Base-by-base conservation (phyloP, 164 flowering plant species). In the Euptelea pleiosperma region DNA sequence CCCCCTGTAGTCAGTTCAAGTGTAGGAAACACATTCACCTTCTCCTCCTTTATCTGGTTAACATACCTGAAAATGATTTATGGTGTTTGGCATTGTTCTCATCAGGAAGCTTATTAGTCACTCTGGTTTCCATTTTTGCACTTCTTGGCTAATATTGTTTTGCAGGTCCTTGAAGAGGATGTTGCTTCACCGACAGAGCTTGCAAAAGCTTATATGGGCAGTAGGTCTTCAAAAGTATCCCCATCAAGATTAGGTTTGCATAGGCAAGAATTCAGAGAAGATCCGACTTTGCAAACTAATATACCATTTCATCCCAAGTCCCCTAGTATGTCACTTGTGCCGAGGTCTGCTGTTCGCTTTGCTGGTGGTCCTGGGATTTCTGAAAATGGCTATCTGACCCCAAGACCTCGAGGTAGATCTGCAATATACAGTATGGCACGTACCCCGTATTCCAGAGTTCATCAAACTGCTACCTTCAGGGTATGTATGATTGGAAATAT, bases 121-220 rank as follows among this genome's bases (percentile, higher is more conserved):
- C 29, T 29, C 21, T 18, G 10, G 3, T 25, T 15, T 16, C 2
- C 8, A 1, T 42, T 51, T 60, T 70, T 58, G 51, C 56, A 30
- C 44, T 44, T 55, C 43, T 43, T 60, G 36, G 40, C 19, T 29
- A 35, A 18, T 36, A 34, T 26, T 55, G 14, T 66, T 34, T 41
- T 65, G 43, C 72, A 89, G 98, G 81, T 73, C 44, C 61, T 63
- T 64, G 84, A 76, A 50, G 89, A 81, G 44, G 82, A 77, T 48
- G 60, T 73, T 77, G 84, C 82, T 56, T 81, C 95, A 41, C 93
- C 96, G 10, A 72, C 87, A 34, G 91, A 88, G 60, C 82, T 93
- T 66, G 99, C 99, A 63, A 90, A 88, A 77, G 90, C 92, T 24
- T 90, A 83, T 76, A 93, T 93, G 99, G 86, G 85, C 11, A 65